Percentiles rank a stretch among this genome's conserved stretches.
Evolutionary conservation across 306 rosid species (phyloP).

Genomic region (Cucurbita pepo): DNA sequence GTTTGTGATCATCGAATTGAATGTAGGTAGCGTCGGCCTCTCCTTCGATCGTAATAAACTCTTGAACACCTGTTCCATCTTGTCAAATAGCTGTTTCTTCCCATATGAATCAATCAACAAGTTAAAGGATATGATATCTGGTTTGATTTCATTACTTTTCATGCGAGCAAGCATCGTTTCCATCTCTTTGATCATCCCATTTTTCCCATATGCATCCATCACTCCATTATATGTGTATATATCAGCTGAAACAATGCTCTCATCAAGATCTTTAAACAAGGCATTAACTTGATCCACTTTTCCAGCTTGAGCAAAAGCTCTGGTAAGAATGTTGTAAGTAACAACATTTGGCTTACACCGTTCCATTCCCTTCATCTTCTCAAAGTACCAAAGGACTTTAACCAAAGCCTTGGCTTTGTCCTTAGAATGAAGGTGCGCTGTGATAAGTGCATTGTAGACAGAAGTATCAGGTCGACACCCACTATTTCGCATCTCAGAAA

Average conservation of each 20-base stretch:
- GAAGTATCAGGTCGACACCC: conserved; percentile 86
- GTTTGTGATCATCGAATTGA: conserved; percentile 81
- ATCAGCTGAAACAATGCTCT: conserved; percentile 60
- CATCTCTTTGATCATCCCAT: conserved; percentile 84
- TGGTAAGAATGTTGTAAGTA: conserved; percentile 73
- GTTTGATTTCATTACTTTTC: conserved; percentile 62
- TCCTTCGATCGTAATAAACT: conserved; percentile 66
- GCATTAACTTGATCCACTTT: conserved; percentile 43
- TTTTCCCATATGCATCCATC: conserved; percentile 87
- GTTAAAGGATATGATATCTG: conserved; percentile 72
- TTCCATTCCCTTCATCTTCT: conserved; percentile 83
- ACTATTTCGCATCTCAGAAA: conserved; percentile 84
- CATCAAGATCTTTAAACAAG: conserved; percentile 76
- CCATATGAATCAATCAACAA: conserved; percentile 83
- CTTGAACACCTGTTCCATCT: conserved; percentile 93
- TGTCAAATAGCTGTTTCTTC: conserved; percentile 69
- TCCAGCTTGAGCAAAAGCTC: conserved; percentile 74
- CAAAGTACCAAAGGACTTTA: conserved; percentile 63
- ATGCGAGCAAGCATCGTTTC: conserved; percentile 60
- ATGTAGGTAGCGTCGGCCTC: conserved; percentile 71
- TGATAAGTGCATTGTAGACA: conserved; percentile 73
- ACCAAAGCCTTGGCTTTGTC: conserved; percentile 69
- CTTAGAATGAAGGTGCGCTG: conserved; percentile 72
- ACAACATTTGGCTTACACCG: conserved; percentile 79
- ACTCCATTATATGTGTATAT: conserved; percentile 77